Evolutionary conservation across 2,329 filamentous ascomycete species (phyloP), one percentile per base, ranked within the genome.

Genomic region (Talaromyces sp.): DNA sequence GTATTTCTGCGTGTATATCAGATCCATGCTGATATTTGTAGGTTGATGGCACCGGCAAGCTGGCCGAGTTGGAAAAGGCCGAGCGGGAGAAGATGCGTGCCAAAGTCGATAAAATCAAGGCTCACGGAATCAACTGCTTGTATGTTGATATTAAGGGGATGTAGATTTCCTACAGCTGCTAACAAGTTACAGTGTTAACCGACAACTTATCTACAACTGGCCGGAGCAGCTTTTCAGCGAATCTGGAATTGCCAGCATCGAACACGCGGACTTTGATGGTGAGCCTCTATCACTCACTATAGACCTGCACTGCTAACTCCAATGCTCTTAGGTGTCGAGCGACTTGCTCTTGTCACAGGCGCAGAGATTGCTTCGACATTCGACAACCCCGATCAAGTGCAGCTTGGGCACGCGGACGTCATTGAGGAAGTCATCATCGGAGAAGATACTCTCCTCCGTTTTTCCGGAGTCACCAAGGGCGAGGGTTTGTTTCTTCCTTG

Each of bases 181-280:
- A 24, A 29, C 26, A 14, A 2, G 19, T 24, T 31, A 4, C 19
- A 61, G 59, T 78, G 96, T 99, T 77, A 99, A 99, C 85, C 85
- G 94, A 68, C 94, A 99, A 77, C 86, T 99, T 65, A 99, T 99
- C 80, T 99, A 99, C 84, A 99, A 99, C 83, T 99, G 94, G 94
- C 94, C 94, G 6, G 94, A 99, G 79, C 94, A 99, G 79, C 88
- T 99, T 53, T 99, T 99, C 73, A 92, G 93, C 38, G 94, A 99
- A 75, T 93, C 92, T 8, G 94, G 94, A 64, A 97, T 99, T 77
- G 90, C 96, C 83, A 96, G 92, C 29, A 99, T 99, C 68, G 94
- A 99, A 81, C 94, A 99, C 75, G 94, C 94, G 66, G 94, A 99
- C 79, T 99, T 99, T 72, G 94, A 99, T 73, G 94, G 94, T 61